A percentile compares a stretch with the other conserved stretches of the same genome.
These are phyloP conservation scores for Grifola frondosa DNA, from an alignment of 1,284 basidiomycete genomes.

Conservation along the genomic window DNA sequence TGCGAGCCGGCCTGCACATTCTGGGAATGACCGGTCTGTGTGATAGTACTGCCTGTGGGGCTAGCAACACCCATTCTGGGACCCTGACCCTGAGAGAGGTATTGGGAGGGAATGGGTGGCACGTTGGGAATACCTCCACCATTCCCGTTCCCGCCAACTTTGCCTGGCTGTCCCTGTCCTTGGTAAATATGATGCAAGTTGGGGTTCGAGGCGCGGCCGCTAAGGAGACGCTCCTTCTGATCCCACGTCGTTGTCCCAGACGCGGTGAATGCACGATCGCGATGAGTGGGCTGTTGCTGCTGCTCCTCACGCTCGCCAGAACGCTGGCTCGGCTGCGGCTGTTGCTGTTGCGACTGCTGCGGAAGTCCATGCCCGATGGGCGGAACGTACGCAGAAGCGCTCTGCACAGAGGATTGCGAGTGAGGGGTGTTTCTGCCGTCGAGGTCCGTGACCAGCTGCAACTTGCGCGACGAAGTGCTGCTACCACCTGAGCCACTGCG, in stretches of 20 bases:
- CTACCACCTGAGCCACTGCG: conserved; percentile 38
- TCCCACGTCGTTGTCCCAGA: conserved; percentile 52
- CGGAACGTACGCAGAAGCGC: conserved; percentile 46
- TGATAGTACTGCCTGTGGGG: conserved; percentile 18
- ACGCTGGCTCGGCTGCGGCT: conserved; percentile 24
- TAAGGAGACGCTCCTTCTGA: conserved; percentile 58
- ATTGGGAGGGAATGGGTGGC: conserved; percentile 70
- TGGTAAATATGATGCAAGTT: conserved; percentile 65
- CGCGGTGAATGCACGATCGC: conserved; percentile 43
- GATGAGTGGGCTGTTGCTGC: conserved; percentile 30
- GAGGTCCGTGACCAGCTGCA: conserved; percentile 59
- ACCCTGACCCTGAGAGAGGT: conserved; percentile 52
- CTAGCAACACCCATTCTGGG: conserved; percentile 42
- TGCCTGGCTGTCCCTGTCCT: conserved; percentile 45
- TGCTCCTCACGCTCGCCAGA: conserved; percentile 23
- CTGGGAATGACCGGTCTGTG: conserved; percentile 17
- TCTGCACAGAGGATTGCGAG: conserved; percentile 37
- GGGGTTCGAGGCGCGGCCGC: conserved; percentile 61
- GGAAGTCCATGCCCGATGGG: conserved; percentile 47
- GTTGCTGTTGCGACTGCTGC: too few relatives aligned
- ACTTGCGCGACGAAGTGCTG: conserved; percentile 41
- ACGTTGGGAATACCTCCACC: conserved; percentile 56
- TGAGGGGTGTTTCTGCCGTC: conserved; percentile 61
- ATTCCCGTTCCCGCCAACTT: conserved; percentile 31
- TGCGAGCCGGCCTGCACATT: conserved; percentile 30